Base-by-base conservation (phyloP, 2,329 filamentous ascomycete genomes). In the Aspergillus sp. region DNA sequence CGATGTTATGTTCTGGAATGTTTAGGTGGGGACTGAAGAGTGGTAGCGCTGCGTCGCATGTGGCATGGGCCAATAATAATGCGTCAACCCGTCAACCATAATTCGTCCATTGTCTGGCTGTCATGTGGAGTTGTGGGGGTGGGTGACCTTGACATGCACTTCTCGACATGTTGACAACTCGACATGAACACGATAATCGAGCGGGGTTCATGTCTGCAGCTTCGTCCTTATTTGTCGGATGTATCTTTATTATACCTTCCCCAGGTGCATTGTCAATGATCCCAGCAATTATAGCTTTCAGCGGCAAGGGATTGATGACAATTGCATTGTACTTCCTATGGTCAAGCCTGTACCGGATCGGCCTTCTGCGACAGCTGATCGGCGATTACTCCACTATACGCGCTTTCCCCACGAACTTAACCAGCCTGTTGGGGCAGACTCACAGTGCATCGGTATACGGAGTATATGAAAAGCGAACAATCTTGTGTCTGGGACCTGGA, bases 81-180 rank as follows among this genome's bases (percentile, higher is more conserved):
- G 31, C 45, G 27, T 31, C 39, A 23, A 33, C 31, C 25, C 37
- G 3, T 40, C 12, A 48, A 40, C 46, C 31, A 19, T 25, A 11
- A 51, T 51, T 58, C 46, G 51, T 17, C 40, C 33, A 33, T 55
- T n/a, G 46, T 35, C 27, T 12, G 15, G 23, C 17, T 15, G 39
- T 27, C 31, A 46, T 55, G 43, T 52, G 51, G 45, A 51, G 45
- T 15, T 51, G 39, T 41, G 51, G 45, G 45, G 45, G 45, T 51
- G 39, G 45, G 37, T 31, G 33, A 23, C 33, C 40, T 46, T 46
- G 40, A 41, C 21, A 37, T 15, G 39, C 21, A 23, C 17, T 41
- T 40, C 21, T 50, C 35, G 12, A 41, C 27, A 17, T 27, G 19
- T 11, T 8, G 9, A 31, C 27, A 31, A 11, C 8, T 11, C 27